Percentiles rank a stretch among this genome's conserved stretches.
Conservation (phyloP, 2,329 filamentous ascomycete genomes). For the Colletotrichum sp. region DNA sequence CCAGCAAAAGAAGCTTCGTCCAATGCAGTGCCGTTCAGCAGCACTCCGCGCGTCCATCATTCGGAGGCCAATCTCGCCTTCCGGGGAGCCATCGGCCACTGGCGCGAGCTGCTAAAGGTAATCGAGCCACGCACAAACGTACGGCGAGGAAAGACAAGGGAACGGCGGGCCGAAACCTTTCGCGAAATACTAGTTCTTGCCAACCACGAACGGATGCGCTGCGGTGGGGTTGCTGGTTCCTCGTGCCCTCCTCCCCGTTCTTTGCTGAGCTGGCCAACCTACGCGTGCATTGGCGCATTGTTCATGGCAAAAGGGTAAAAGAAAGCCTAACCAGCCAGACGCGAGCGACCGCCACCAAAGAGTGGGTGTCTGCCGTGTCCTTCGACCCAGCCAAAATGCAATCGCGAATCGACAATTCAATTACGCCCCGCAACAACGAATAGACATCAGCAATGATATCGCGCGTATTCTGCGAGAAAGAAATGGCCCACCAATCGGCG, state of each 20-base stretch:
- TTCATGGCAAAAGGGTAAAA: not conserved
- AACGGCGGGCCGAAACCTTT: not conserved
- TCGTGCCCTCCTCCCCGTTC: not conserved
- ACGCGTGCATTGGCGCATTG: not conserved
- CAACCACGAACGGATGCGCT: not conserved
- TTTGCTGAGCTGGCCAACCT: not conserved
- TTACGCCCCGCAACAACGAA: not conserved
- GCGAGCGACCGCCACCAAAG: not conserved
- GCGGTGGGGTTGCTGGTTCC: not conserved
- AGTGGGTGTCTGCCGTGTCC: not conserved
- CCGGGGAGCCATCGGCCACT: not conserved
- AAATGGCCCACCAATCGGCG: constrained; percentile 19
- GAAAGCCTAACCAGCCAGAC: not conserved
- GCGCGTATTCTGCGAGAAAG: not conserved
- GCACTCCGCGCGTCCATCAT: not conserved
- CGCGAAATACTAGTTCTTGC: not conserved
- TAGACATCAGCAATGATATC: not conserved
- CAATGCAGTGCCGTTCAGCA: not conserved
- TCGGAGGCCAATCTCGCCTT: not conserved
- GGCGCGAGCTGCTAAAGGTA: not conserved
- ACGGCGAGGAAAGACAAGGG: not conserved
- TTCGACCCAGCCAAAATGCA: not conserved
- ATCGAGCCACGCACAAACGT: not conserved
- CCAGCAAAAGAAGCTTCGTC: not conserved
- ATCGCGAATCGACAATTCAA: not conserved